Percentiles rank a stretch among this genome's conserved stretches.
These are phyloP conservation scores for Dalbergia cochinchinensis DNA, from an alignment of 306 rosid genomes.

Conservation along the genomic window DNA sequence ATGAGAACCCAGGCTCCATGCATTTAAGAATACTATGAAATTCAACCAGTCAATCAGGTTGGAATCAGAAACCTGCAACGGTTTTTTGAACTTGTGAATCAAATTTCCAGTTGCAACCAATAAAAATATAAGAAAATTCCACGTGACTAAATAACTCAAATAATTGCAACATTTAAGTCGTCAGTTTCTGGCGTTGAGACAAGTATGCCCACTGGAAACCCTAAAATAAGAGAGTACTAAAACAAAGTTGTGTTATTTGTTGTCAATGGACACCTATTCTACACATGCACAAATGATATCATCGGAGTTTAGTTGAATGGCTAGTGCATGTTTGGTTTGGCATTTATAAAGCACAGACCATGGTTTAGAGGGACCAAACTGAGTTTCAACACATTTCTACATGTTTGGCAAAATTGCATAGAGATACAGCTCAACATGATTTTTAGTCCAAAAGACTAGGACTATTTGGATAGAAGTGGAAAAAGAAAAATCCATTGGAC, in stretches of 20 bases:
- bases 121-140: not conserved
- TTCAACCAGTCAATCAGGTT: constrained; percentile 91
- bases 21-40: constrained; percentile 83
- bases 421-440: no score
- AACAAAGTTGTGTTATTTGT: not conserved
- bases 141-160: not conserved
- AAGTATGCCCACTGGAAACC: constrained; percentile 19
- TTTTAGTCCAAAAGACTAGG: no score
- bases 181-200: constrained; percentile 8
- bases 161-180: constrained; percentile 29
- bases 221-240: not conserved
- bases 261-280: not conserved
- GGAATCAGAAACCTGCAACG: constrained; percentile 71
- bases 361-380: no score
- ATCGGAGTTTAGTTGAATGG: not conserved
- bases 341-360: no score
- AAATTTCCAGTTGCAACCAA: constrained; percentile 29
- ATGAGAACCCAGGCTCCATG: constrained; percentile 81
- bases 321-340: no score
- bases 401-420: no score
- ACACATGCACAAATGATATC: not conserved
- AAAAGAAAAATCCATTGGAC: no score
- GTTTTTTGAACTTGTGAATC: constrained; percentile 34
- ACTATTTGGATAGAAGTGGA: no score
- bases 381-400: no score